phyloP scores from a whole-genome alignment of 768 basidiomycete genomes.

The Macrolepiota fuliginosa region DNA sequence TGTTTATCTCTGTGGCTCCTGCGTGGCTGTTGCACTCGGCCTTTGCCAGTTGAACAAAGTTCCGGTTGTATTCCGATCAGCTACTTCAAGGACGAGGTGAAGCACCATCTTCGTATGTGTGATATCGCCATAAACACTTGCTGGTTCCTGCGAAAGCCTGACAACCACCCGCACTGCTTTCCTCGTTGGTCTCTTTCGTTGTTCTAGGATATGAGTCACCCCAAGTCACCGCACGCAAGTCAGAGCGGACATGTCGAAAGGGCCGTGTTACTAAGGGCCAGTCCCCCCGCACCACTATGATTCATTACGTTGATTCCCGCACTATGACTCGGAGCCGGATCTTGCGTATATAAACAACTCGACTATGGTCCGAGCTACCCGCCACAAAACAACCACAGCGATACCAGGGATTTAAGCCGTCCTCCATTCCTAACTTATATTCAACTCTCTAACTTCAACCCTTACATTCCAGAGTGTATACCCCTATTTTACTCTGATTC shows the following conservation, averaged over 20 bases:
- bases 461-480: not conserved
- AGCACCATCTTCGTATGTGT: no score
- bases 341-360: not conserved
- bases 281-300: not conserved
- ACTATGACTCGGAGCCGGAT: constrained; percentile 2
- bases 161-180: not conserved
- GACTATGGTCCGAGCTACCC: not conserved
- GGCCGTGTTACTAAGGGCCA: not conserved
- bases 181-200: not conserved
- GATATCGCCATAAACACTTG: no score
- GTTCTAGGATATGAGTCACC: not conserved
- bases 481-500: not conserved
- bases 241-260: not conserved
- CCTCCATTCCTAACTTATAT: not conserved
- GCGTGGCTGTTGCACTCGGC: no score
- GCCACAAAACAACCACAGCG: not conserved
- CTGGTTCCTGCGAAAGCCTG: no score
- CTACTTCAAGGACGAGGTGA: not conserved
- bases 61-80: not conserved
- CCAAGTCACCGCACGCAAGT: not conserved
- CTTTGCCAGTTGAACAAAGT: not conserved
- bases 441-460: not conserved
- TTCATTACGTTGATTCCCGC: not conserved
- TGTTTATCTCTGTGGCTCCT: no score
- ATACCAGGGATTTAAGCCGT: not conserved